Conservation (phyloP, 768 basidiomycete species). For the Rickenella mellea region DNA sequence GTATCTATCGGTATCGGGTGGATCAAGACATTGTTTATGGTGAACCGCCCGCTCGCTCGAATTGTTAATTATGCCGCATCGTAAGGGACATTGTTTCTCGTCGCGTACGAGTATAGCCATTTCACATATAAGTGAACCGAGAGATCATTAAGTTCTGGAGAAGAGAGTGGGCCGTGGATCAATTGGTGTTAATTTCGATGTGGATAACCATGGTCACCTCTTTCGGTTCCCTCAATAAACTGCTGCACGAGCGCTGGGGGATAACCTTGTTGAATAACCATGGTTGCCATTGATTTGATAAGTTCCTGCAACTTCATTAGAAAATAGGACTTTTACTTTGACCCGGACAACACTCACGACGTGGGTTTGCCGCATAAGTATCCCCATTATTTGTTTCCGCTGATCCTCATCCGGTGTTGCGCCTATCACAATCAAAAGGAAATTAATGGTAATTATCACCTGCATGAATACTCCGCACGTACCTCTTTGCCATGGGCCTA, state of each 20-base stretch:
- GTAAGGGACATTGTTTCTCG: too few species aligned
- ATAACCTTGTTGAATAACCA: neutral
- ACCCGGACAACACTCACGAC: neutral
- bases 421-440: constrained; percentile 1
- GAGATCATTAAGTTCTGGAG: neutral
- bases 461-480: neutral
- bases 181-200: neutral
- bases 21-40: too few species aligned
- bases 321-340: neutral
- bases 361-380: neutral
- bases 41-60: too few species aligned
- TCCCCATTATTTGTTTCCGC: neutral
- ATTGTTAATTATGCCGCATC: too few species aligned
- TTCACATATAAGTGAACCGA: neutral
- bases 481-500: constrained; percentile 1
- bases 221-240: neutral
- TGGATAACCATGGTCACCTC: neutral
- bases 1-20: too few species aligned
- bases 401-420: neutral
- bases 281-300: neutral
- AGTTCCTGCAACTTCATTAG: neutral
- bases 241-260: neutral
- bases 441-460: neutral
- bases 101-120: too few species aligned
- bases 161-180: neutral